Conservation (phyloP, 2,329 filamentous ascomycete species). For the Niveomyces coronatus region DNA sequence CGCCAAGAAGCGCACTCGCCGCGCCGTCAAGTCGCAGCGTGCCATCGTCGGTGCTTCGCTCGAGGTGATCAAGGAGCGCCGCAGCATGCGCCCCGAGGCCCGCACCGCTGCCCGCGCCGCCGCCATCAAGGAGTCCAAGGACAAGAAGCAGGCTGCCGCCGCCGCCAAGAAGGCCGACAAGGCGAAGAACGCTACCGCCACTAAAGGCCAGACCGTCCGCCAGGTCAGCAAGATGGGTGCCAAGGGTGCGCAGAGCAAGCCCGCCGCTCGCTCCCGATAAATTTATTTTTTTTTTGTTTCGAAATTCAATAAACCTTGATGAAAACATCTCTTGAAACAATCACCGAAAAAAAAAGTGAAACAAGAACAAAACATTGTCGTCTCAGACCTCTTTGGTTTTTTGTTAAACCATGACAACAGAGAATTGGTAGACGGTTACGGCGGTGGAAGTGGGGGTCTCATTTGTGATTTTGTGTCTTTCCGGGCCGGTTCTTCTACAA, state of each 20-base stretch:
- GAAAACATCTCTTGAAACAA: slow-evolving; percentile 1
- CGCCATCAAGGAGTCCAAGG: slow-evolving; percentile 97
- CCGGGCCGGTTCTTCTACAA: slow-evolving; percentile 32
- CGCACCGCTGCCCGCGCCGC: slow-evolving; percentile 79
- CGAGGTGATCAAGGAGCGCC: slow-evolving; percentile 99
- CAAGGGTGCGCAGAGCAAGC: slow-evolving; percentile 74
- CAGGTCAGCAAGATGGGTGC: slow-evolving; percentile 95
- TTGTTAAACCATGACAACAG: too few relatives aligned
- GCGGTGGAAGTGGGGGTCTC: slow-evolving; percentile 22
- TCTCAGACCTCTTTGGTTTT: too few relatives aligned
- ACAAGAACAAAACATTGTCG: neutral
- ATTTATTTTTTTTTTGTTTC: too few relatives aligned
- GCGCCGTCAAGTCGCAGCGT: slow-evolving; percentile 97
- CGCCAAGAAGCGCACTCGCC: slow-evolving; percentile 98
- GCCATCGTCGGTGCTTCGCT: slow-evolving; percentile 98
- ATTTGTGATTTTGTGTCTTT: slow-evolving; percentile 34
- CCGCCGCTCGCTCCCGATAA: slow-evolving; percentile 73
- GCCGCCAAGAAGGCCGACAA: slow-evolving; percentile 98
- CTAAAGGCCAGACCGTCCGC: slow-evolving; percentile 68
- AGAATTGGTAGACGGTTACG: neutral
- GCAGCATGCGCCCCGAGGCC: slow-evolving; percentile 87
- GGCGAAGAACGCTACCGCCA: slow-evolving; percentile 75
- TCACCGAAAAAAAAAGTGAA: neutral
- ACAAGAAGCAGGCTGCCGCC: slow-evolving; percentile 85
- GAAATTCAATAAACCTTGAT: too few relatives aligned